Percentiles rank a stretch among this genome's conserved stretches.
These are phyloP conservation scores for Coemansia sp. DNA, from an alignment of 192 early-diverging fungal species.

Conservation along the genomic window DNA sequence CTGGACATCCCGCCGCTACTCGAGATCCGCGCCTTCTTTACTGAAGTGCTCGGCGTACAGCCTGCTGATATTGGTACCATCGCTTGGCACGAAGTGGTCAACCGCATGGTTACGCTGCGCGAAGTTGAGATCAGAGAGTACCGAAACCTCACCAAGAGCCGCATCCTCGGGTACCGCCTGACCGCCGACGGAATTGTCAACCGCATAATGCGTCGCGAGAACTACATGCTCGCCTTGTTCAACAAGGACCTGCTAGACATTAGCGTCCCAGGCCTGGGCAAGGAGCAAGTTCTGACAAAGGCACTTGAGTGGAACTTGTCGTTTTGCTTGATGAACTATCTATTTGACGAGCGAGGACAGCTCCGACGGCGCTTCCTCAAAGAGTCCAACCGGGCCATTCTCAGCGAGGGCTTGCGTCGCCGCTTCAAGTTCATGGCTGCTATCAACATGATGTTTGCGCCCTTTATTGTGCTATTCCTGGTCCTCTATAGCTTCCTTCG, in stretches of 20 bases:
- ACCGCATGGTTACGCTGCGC: slow-evolving; percentile 71
- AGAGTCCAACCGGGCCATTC: slow-evolving; percentile 63
- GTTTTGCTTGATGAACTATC: slow-evolving; percentile 82
- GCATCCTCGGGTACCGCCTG: slow-evolving; percentile 58
- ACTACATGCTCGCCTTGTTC: slow-evolving; percentile 95
- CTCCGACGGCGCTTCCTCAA: slow-evolving; percentile 82
- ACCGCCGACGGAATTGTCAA: slow-evolving; percentile 81
- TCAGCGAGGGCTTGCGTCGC: slow-evolving; percentile 69
- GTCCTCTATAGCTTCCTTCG: slow-evolving; percentile 88
- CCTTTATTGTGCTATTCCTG: slow-evolving; percentile 83
- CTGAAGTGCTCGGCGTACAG: slow-evolving; percentile 74
- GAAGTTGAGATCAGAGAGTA: slow-evolving; percentile 64
- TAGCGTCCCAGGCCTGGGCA: slow-evolving; percentile 64
- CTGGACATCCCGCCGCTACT: slow-evolving; percentile 72
- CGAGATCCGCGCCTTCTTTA: slow-evolving; percentile 87
- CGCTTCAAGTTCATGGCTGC: slow-evolving; percentile 89
- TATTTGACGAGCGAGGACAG: slow-evolving; percentile 88
- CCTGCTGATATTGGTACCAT: slow-evolving; percentile 83
- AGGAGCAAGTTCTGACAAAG: slow-evolving; percentile 75
- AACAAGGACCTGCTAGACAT: slow-evolving; percentile 90
- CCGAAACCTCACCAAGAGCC: slow-evolving; percentile 53
- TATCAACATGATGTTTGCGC: slow-evolving; percentile 83
- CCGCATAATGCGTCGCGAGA: slow-evolving; percentile 96
- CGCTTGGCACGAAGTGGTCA: slow-evolving; percentile 84
- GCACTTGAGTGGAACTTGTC: slow-evolving; percentile 91